Evolutionary conservation across 2,329 filamentous ascomycete species (phyloP), one percentile per base, ranked within the genome.

Genomic region (Cryphonectria japonica): DNA sequence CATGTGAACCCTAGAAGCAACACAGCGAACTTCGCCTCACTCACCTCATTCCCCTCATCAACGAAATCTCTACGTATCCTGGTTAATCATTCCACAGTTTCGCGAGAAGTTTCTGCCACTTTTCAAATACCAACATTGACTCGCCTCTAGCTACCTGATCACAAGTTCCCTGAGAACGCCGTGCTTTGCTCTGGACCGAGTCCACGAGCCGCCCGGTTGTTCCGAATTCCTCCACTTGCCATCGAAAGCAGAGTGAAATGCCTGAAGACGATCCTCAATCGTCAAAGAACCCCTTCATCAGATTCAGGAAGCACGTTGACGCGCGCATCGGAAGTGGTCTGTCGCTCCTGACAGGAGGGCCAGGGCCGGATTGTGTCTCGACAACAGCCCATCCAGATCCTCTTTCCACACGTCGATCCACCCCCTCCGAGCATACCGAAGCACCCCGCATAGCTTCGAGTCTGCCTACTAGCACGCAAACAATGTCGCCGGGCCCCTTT

Each of bases 221-320:
- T 16, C 52, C n/a, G 52, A 16, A 8, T 16, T 14, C 26, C 52
- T 32, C 11, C 52, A 29, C 13, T 57, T 26, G 26, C 26, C 52
- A 57, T 9, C 19, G 22, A 29, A 32, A 37, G 22, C 54, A 62
- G 32, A 61, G 26, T 60, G 64, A 22, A 6, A 69, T 63, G 59
- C 43, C 59, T 7, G 75, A 75, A 14, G 66, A 73, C 59, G 32
- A n/a, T 39, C 68, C 71, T 46, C 71, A 67, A 14, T 70, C 75
- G 7, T 70, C 76, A 5, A 76, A 75, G 62, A 82, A 83, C 68
- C 77, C 78, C n/a, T 83, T 83, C 73, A 74, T 83, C 54, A 80
- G 79, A 69, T 83, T 81, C 76, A 83, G 81, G 74, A 79, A 82
- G 69, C 78, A 80, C 69, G 78, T 84, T 70, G 81, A 85, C 74